Base-by-base conservation (phyloP, 2,329 filamentous ascomycete species). In the Trichoderma sp. region DNA sequence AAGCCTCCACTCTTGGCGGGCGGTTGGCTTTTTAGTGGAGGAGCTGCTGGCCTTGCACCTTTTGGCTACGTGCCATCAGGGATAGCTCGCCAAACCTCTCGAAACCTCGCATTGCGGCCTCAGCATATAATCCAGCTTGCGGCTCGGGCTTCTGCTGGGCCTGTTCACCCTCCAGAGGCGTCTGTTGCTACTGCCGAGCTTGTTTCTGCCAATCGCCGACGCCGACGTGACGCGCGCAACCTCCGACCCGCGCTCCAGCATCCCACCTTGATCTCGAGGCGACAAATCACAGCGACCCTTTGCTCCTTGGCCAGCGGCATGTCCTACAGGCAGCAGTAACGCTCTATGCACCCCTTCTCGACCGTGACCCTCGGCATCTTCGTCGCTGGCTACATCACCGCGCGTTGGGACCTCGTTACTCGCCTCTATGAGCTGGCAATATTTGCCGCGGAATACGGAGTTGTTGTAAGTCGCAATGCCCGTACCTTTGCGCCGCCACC, bases 351-450 rank as follows among this genome's bases (percentile, higher is more conserved):
- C 93, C 93, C 94, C 77, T 97, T 98, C 84, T 98, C 94, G 71
- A 85, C 94, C 80, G 88, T 97, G 81, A 97, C 94, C 77, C 89
- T 97, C 83, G 93, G 92, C 83, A 97, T 99, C 84, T 99, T 99
- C 85, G 91, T 98, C 86, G 94, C 95, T 84, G 95, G 95, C 81
- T 99, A 99, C 86, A 98, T 94, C 80, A 99, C 95, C 82, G 95
- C 95, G 78, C 92, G 95, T 85, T 99, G 95, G 94, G 95, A 98
- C 82, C 90, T 99, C 71, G 93, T 97, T 73, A 97, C 94, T 74
- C 90, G 94, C 76, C 87, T 98, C 75, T 97, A 97, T 90, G 94
- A 99, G 82, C 89, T 99, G 76, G 92, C 93, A 73, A 91, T 97
- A 72, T 99, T 98, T 80, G 95, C 96, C 73, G 97, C 94, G 93